Percentiles rank a stretch among this genome's conserved stretches.
phyloP scores from a whole-genome alignment of 441 rosid genomes.

The Macaranga tanarius region DNA sequence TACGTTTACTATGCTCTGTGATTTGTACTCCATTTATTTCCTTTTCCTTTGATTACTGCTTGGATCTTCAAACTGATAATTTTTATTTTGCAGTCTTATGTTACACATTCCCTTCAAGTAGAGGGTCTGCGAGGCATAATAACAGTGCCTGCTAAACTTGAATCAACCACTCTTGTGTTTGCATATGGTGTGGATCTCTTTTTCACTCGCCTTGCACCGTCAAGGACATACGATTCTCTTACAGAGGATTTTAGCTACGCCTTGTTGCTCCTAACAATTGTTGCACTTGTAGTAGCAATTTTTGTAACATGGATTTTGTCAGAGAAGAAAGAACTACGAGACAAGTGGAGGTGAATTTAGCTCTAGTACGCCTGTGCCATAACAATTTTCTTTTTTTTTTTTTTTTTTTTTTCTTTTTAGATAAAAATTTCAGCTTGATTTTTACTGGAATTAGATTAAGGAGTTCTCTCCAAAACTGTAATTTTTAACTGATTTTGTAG shows the following conservation, averaged over 20 bases:
- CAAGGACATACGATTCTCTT: slow-evolving; percentile 97
- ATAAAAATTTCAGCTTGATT: not conserved
- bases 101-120: slow-evolving; percentile 77
- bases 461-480: slow-evolving; percentile 22
- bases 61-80: not conserved
- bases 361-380: slow-evolving; percentile 5
- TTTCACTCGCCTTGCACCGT: slow-evolving; percentile 90
- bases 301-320: slow-evolving; percentile 86
- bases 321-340: slow-evolving; percentile 88
- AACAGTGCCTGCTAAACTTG: slow-evolving; percentile 90
- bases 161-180: slow-evolving; percentile 88
- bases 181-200: slow-evolving; percentile 93
- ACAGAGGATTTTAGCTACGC: slow-evolving; percentile 98
- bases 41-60: not conserved
- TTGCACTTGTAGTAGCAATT: slow-evolving; percentile 82
- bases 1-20: not conserved
- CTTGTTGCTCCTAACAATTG: slow-evolving; percentile 82
- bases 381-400: slow-evolving; percentile 5
- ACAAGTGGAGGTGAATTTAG: slow-evolving; percentile 78
- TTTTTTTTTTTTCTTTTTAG: no score
- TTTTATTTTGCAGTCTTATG: slow-evolving; percentile 58
- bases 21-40: not conserved
- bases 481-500: slow-evolving; percentile 26
- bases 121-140: slow-evolving; percentile 84
- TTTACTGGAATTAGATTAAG: slow-evolving; percentile 20